These are phyloP conservation scores for Plantago major DNA, from an alignment of 257 asterid species.

Conservation along the genomic window DNA sequence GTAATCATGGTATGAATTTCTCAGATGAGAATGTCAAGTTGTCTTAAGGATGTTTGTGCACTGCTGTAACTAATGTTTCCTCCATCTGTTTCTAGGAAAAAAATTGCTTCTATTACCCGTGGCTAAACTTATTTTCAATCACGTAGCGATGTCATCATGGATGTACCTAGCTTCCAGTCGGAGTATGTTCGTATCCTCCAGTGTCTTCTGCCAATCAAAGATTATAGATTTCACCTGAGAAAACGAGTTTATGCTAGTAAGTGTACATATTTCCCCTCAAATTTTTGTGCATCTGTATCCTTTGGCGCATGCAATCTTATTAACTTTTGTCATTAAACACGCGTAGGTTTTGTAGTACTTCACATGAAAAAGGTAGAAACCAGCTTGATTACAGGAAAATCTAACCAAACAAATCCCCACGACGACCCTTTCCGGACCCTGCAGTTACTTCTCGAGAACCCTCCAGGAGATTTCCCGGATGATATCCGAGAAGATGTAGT, in stretches of 20 bases:
- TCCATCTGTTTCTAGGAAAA: constrained; percentile 44
- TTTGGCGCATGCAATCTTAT: constrained; percentile 7
- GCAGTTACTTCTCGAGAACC: constrained; percentile 87
- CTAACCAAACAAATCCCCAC: constrained; percentile 53
- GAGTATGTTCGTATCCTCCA: constrained; percentile 88
- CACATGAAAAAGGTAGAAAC: constrained; percentile 77
- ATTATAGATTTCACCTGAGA: constrained; percentile 78
- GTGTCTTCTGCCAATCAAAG: constrained; percentile 65
- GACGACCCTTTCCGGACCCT: constrained; percentile 93
- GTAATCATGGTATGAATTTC: not conserved
- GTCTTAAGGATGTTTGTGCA: constrained; percentile 12
- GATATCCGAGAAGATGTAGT: constrained; percentile 65
- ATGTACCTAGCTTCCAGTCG: constrained; percentile 80
- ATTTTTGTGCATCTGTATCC: constrained; percentile 17
- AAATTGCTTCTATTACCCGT: constrained; percentile 57
- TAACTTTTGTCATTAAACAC: constrained; percentile 18
- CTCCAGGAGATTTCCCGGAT: constrained; percentile 85
- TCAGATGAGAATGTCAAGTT: constrained; percentile 16
- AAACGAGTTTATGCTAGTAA: constrained; percentile 72
- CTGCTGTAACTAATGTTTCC: constrained; percentile 17
- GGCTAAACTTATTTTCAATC: constrained; percentile 75
- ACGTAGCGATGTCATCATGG: constrained; percentile 75
- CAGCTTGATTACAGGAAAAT: constrained; percentile 44
- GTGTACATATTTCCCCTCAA: constrained; percentile 22
- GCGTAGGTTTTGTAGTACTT: constrained; percentile 69